Base-by-base conservation (phyloP, 202 grass and related monocot species). In the Saccharum hybrid region DNA sequence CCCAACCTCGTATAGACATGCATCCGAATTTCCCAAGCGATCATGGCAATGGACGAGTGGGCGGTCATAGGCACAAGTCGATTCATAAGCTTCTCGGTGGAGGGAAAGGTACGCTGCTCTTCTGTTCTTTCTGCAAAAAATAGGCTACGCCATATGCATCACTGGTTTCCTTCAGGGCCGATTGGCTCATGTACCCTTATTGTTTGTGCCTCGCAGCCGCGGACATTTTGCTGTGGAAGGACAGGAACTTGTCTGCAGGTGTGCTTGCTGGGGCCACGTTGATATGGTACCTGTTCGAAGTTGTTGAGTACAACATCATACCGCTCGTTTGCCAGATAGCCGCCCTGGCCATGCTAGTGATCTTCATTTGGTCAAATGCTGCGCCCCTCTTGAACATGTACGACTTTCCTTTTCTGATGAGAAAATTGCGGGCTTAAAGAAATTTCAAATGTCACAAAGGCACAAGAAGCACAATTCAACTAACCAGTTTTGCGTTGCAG, bases 221-320 rank as follows among this genome's bases (percentile, higher is more conserved):
- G 21, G 85, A 92, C 31, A 41, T 98, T 82, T 66, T 96, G 71
- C 86, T 96, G n/a, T 96, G 93, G 96, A 92, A 75, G 34, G 72
- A 98, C 56, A 95, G 71, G 52, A 93, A 91, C 7, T 19, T 90
- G 64, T 92, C 96, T 31, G 89, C 81, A 10, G 89, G 78, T 8
- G 82, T 98, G 64, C 89, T 98, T 63, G 74, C 40, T 13, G 87
- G 71, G 15, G 89, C 83, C 22, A 93, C 91, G 5, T 12, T 92
- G 59, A 65, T 82, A 61, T 98, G 93, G 96, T 84, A 82, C 72
- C 83, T 98, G 8, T 98, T 98, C 46, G 83, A 94, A 30, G 87
- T 96, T 45, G 71, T 86, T 36, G 93, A 96, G 73, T 98, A 98
- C 60, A 89, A 92, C 60, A 76, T 94, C 22, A 65, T 96, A 31